A percentile compares a stretch with the other conserved stretches of the same genome.
Evolutionary conservation across 345 rosid species (phyloP).

Genomic region (Eucalyptus microcorys): DNA sequence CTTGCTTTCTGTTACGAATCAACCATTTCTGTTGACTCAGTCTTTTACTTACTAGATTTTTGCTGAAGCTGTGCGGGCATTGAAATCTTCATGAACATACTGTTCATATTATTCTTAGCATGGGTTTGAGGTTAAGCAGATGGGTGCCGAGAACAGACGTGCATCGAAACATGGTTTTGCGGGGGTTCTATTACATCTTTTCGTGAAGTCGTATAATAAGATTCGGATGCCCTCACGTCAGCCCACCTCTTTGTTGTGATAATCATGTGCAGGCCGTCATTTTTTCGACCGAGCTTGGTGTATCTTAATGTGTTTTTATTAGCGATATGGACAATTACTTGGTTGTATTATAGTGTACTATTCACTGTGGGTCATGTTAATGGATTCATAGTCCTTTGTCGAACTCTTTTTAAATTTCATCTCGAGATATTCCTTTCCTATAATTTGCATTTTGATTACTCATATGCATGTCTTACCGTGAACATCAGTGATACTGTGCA

Average conservation of each 20-base stretch:
- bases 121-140: not conserved
- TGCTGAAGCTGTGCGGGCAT: conserved; percentile 29
- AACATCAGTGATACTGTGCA: not conserved
- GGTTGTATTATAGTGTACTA: not conserved
- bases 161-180: not conserved
- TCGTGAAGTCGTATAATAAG: not conserved
- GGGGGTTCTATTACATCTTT: not conserved
- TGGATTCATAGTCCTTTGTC: not conserved
- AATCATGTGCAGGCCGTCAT: not conserved
- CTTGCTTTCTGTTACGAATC: no score
- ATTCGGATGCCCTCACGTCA: not conserved
- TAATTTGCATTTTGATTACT: not conserved
- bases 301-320: not conserved
- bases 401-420: not conserved
- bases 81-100: conserved; percentile 11
- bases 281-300: not conserved
- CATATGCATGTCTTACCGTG: not conserved
- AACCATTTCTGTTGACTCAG: not conserved
- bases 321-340: not conserved
- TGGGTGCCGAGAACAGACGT: not conserved
- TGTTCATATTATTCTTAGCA: not conserved
- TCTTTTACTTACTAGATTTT: conserved; percentile 13
- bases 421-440: not conserved
- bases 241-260: not conserved
- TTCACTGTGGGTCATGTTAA: not conserved